A percentile compares a stretch with the other conserved stretches of the same genome.
These are phyloP conservation scores for Wickerhamiella nectarea DNA, from an alignment of 805 yeast species.

Conservation along the genomic window DNA sequence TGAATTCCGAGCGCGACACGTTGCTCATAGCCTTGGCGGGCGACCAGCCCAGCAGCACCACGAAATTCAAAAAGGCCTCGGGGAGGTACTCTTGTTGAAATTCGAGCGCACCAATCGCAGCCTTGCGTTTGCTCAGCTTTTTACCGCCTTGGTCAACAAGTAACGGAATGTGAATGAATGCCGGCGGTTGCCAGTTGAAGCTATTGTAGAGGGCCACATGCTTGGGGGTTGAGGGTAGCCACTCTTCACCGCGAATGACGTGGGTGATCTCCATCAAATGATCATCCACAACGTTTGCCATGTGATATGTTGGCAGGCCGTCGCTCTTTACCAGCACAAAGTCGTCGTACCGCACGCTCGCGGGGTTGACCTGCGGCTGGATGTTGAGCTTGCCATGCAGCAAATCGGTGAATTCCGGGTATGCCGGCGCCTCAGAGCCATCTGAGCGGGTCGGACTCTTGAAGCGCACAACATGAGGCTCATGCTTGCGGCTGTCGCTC, in stretches of 20 bases:
- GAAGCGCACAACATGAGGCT: conserved; percentile 50
- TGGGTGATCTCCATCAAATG: conserved; percentile 86
- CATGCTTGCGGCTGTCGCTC: conserved; percentile 25
- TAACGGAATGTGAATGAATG: conserved; percentile 79
- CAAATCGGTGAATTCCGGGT: conserved; percentile 56
- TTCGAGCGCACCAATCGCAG: conserved; percentile 59
- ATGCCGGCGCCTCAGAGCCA: conserved; percentile 22
- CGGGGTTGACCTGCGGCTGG: conserved; percentile 63
- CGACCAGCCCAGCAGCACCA: conserved; percentile 90
- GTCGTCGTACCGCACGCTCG: conserved; percentile 74
- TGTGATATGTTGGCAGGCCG: conserved; percentile 89
- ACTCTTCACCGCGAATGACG: conserved; percentile 94
- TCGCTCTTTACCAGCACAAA: conserved; percentile 85
- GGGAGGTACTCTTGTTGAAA: conserved; percentile 49
- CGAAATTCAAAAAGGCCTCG: conserved; percentile 77
- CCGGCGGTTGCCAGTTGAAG: conserved; percentile 73
- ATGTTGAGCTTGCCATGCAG: conserved; percentile 63
- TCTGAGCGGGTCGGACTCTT: conserved; percentile 44
- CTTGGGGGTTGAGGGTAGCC: conserved; percentile 93
- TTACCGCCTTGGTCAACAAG: conserved; percentile 46
- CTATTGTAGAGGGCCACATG: conserved; percentile 79
- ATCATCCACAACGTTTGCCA: conserved; percentile 92
- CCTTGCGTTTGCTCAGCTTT: conserved; percentile 74
- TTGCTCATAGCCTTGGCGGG: conserved; percentile 39
- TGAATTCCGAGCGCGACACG: conserved; percentile 21